Conservation (phyloP, 2,329 filamentous ascomycete species). For the Clonostachys sp. region DNA sequence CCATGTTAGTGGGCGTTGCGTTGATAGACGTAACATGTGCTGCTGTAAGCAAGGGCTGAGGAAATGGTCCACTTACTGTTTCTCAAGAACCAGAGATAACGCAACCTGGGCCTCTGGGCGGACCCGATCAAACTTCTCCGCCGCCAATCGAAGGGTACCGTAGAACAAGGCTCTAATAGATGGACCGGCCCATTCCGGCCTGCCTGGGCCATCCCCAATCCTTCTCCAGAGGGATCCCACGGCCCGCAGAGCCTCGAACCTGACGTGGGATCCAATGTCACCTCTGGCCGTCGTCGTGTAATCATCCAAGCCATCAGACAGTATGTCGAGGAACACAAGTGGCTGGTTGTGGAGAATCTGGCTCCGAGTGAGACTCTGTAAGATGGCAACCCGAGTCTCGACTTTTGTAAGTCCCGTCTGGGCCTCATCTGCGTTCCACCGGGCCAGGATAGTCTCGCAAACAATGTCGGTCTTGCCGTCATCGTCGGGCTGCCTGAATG, state of each 20-base stretch:
- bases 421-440: constrained; percentile 43
- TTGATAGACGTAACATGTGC: neutral
- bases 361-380: constrained; percentile 47
- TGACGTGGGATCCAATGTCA: constrained; percentile 83
- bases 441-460: constrained; percentile 38
- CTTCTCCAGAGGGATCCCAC: constrained; percentile 57
- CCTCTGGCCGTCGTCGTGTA: constrained; percentile 88
- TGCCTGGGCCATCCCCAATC: constrained; percentile 11
- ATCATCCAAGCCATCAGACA: constrained; percentile 68
- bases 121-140: constrained; percentile 88
- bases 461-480: constrained; percentile 22
- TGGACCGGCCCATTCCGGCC: constrained; percentile 14
- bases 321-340: constrained; percentile 33
- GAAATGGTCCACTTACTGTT: constrained; percentile 9
- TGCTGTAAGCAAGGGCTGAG: neutral
- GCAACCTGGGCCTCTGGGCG: constrained; percentile 60
- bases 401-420: constrained; percentile 22
- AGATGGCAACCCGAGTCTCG: constrained; percentile 48
- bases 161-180: constrained; percentile 38
- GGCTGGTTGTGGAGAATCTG: constrained; percentile 35
- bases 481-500: constrained; percentile 7
- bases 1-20: constrained; percentile 11
- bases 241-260: constrained; percentile 75
- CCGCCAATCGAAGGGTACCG: constrained; percentile 61
- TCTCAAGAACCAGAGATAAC: constrained; percentile 36